Evolutionary conservation across 2,329 filamentous ascomycete species (phyloP).

Genomic region (Aureobasidium melanogenum): DNA sequence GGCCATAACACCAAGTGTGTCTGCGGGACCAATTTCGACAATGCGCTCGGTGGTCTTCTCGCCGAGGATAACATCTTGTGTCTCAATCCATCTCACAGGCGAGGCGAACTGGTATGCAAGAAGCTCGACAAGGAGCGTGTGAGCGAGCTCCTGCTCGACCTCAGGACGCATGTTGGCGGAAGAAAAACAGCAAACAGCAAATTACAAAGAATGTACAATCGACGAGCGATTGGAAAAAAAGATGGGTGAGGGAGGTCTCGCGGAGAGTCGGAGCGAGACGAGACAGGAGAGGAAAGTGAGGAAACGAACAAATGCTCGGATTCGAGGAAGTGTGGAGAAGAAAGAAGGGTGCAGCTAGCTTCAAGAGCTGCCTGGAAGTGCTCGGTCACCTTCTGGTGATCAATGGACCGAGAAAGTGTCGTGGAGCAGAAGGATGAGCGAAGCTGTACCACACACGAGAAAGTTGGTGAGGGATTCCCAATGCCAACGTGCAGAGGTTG

Average conservation of each 20-base stretch:
- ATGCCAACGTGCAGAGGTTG: conserved; percentile 11
- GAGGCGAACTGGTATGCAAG: conserved; percentile 99
- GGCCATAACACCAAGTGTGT: conserved; percentile 96
- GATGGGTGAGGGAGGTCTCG: not conserved
- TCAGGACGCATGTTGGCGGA: conserved; percentile 77
- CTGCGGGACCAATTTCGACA: conserved; percentile 92
- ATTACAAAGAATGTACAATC: conserved; percentile 9
- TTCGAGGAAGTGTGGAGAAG: conserved; percentile 7
- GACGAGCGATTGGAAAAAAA: conserved; percentile 1
- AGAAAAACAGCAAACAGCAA: conserved; percentile 5
- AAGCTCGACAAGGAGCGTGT: conserved; percentile 96
- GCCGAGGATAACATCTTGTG: conserved; percentile 97
- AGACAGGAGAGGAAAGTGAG: conserved; percentile 9
- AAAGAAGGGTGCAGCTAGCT: conserved; percentile 13
- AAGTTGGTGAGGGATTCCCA: not conserved
- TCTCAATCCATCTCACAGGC: conserved; percentile 99
- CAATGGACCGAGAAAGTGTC: conserved; percentile 6
- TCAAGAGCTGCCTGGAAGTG: conserved; percentile 7
- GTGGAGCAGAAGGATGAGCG: not conserved
- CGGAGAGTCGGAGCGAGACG: not conserved
- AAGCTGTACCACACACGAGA: conserved; percentile 6
- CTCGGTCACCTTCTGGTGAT: conserved; percentile 7
- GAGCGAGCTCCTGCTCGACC: conserved; percentile 97
- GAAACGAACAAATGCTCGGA: conserved; percentile 1
- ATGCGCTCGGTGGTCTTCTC: conserved; percentile 95